These are phyloP conservation scores for Sphaerulina populicola DNA, from an alignment of 2,329 filamentous ascomycete species.

Conservation along the genomic window DNA sequence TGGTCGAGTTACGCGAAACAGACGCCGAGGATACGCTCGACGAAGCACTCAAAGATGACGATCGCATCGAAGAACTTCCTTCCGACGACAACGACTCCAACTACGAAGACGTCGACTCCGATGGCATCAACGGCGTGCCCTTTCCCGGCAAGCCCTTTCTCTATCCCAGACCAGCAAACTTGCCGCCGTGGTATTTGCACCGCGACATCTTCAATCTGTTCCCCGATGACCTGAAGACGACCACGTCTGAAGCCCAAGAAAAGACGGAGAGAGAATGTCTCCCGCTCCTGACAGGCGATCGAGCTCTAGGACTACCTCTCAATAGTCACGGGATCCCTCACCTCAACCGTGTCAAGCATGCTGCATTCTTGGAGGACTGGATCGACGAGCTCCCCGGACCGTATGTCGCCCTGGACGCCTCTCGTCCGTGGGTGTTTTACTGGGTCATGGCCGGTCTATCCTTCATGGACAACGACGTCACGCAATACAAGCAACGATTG, in stretches of 20 bases:
- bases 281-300: constrained; percentile 23
- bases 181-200: constrained; percentile 26
- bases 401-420: constrained; percentile 73
- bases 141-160: constrained; percentile 24
- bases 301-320: constrained; percentile 37
- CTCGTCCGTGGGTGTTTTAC: constrained; percentile 87
- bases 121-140: constrained; percentile 21
- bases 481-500: constrained; percentile 55
- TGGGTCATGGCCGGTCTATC: constrained; percentile 74
- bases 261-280: constrained; percentile 24
- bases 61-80: constrained; percentile 30
- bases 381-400: constrained; percentile 55
- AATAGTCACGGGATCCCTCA: constrained; percentile 67
- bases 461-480: constrained; percentile 66
- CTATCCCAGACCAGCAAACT: constrained; percentile 7
- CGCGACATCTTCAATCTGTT: constrained; percentile 22
- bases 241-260: constrained; percentile 20
- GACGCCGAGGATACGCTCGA: constrained; percentile 25
- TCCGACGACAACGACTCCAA: constrained; percentile 25
- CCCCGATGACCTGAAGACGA: constrained; percentile 20
- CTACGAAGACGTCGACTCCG: constrained; percentile 18
- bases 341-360: constrained; percentile 57
- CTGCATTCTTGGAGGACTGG: constrained; percentile 52
- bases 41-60: constrained; percentile 22
- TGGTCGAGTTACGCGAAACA: constrained; percentile 13